Conservation (phyloP, 2,329 filamentous ascomycete genomes). For the Fusarium praegraminearum region DNA sequence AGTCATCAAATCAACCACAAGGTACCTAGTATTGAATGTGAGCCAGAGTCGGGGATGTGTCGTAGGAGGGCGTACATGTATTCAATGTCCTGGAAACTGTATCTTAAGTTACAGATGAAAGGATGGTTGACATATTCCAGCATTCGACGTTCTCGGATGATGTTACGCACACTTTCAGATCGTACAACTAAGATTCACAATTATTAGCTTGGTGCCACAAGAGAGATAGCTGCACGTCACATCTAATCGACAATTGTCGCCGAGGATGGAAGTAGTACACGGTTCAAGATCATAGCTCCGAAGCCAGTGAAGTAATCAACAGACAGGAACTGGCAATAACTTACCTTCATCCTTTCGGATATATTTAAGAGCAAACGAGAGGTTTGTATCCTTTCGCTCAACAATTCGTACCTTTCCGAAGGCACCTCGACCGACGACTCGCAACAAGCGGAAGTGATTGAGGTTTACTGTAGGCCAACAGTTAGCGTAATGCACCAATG, state of each 20-base stretch:
- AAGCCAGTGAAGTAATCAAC: neutral
- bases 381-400: conserved; percentile 92
- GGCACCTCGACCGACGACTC: conserved; percentile 96
- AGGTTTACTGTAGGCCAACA: conserved; percentile 77
- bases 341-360: conserved; percentile 98
- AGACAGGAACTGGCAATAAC: conserved; percentile 43
- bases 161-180: conserved; percentile 97
- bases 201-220: conserved; percentile 40
- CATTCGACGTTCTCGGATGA: conserved; percentile 97
- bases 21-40: conserved; percentile 72
- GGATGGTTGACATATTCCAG: conserved; percentile 97
- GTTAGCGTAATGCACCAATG: conserved; percentile 14
- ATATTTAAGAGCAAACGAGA: conserved; percentile 97
- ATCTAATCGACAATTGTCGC: neutral
- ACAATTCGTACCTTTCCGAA: conserved; percentile 99
- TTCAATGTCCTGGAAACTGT: conserved; percentile 99
- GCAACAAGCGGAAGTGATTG: conserved; percentile 94
- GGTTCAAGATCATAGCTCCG: neutral
- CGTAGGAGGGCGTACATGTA: conserved; percentile 78
- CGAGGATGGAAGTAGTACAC: conserved; percentile 6
- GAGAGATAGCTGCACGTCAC: conserved; percentile 10
- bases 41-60: conserved; percentile 21
- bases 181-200: conserved; percentile 77
- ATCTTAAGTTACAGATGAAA: conserved; percentile 97
- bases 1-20: conserved; percentile 98